Conservation (phyloP, 225 moss, liverwort and hornwort genomes). For the Physcomitrellopsis africana region DNA sequence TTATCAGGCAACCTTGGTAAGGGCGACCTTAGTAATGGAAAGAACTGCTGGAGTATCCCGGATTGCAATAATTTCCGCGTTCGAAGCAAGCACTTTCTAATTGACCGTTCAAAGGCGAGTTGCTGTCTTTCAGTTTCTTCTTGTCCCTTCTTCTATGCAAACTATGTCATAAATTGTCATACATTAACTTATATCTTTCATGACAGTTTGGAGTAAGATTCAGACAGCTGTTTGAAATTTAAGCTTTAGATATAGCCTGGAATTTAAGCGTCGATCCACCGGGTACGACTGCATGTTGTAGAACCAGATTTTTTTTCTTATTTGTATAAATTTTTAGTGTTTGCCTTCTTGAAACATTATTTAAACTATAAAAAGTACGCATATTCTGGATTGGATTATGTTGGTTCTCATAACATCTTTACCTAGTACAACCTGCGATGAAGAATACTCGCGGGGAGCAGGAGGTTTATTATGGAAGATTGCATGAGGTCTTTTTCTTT, state of each 20-base stretch:
- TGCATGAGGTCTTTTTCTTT: background rate
- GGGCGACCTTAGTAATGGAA: conserved; percentile 63
- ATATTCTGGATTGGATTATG: background rate
- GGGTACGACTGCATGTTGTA: background rate
- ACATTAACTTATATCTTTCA: background rate
- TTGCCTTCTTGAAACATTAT: background rate
- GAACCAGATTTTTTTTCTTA: background rate
- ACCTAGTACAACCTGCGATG: background rate
- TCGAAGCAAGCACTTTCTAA: conserved; percentile 81
- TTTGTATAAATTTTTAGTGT: background rate
- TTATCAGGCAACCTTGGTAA: conserved; percentile 64
- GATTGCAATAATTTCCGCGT: conserved; percentile 69
- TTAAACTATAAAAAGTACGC: background rate
- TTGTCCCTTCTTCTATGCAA: conserved; percentile 1
- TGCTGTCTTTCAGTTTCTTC: background rate
- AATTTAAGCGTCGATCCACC: background rate
- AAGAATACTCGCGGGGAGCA: background rate
- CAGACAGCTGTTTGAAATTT: background rate
- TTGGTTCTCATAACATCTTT: background rate
- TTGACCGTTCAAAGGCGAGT: conserved; percentile 82
- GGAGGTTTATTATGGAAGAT: background rate
- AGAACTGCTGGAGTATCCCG: conserved; percentile 88
- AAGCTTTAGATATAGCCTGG: background rate
- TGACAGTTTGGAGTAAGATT: background rate
- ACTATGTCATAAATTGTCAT: background rate